phyloP scores from a whole-genome alignment of 1,139 yeast species.

The Taphrina deformans region DNA sequence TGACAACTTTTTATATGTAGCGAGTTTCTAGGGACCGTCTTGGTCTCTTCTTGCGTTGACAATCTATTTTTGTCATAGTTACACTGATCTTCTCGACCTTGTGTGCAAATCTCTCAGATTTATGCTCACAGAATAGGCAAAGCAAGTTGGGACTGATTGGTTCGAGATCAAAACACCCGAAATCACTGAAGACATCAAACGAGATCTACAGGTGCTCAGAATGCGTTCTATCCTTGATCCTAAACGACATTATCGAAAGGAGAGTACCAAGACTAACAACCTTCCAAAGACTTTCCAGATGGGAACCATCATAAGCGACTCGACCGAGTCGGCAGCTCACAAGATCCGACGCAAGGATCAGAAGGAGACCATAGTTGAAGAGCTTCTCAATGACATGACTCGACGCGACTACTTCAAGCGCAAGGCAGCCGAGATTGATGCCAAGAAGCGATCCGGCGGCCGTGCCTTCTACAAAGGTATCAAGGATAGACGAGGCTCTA shows the following conservation, averaged over 20 bases:
- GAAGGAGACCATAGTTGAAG: constrained; percentile 76
- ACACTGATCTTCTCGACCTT: constrained; percentile 39
- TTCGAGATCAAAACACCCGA: constrained; percentile 80
- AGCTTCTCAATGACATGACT: constrained; percentile 71
- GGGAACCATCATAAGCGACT: constrained; percentile 84
- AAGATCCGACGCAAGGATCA: constrained; percentile 70
- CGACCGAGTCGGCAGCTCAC: constrained; percentile 73
- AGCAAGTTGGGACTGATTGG: constrained; percentile 62
- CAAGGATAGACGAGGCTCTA: constrained; percentile 59
- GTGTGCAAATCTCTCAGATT: neutral
- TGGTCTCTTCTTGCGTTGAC: constrained; percentile 35
- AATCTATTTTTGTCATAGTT: constrained; percentile 41
- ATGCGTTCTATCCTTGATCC: constrained; percentile 93
- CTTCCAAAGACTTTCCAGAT: constrained; percentile 80
- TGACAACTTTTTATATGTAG: constrained; percentile 37
- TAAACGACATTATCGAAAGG: constrained; percentile 77
- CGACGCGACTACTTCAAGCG: constrained; percentile 77
- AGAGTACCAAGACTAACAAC: constrained; percentile 51
- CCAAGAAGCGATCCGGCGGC: constrained; percentile 71
- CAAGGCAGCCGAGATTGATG: constrained; percentile 78
- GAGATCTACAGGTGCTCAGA: constrained; percentile 75
- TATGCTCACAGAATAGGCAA: constrained; percentile 7
- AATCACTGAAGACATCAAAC: constrained; percentile 66
- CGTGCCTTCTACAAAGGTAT: constrained; percentile 66
- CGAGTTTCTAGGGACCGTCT: constrained; percentile 38